These are phyloP conservation scores for Polygonum aviculare DNA, from an alignment of 148 eudicot genomes.

Conservation along the genomic window DNA sequence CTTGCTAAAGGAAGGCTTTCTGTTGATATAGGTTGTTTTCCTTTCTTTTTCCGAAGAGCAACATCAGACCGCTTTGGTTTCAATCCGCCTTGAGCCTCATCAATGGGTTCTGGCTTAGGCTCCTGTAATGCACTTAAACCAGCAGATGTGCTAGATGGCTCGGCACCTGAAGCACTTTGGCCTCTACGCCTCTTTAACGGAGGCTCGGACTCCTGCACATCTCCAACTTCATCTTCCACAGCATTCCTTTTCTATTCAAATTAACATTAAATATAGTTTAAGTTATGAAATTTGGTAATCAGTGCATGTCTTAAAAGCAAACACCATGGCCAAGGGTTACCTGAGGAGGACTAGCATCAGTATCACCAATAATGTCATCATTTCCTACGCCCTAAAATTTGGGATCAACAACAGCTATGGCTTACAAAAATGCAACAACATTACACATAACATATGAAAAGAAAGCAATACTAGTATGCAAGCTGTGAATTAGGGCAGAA, in stretches of 20 bases:
- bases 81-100: conserved; percentile 28
- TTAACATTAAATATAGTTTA: not conserved
- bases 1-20: conserved; percentile 17
- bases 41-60: conserved; percentile 42
- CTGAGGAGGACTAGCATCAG: conserved; percentile 28
- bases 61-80: conserved; percentile 18
- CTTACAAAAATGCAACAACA: conserved; percentile 3
- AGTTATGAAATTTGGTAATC: not conserved
- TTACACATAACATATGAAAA: not conserved
- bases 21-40: conserved; percentile 46
- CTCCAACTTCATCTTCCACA: conserved; percentile 31
- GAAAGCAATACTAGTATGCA: not conserved
- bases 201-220: conserved; percentile 43
- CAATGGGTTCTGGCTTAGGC: conserved; percentile 49
- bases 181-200: conserved; percentile 65
- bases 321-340: not conserved
- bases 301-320: not conserved
- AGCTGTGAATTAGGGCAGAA: not conserved
- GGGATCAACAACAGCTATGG: not conserved
- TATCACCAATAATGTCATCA: conserved; percentile 18
- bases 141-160: conserved; percentile 17
- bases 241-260: conserved; percentile 28
- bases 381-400: conserved; percentile 34
- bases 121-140: conserved; percentile 27
- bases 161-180: conserved; percentile 26